phyloP scores from a whole-genome alignment of 2,329 filamentous ascomycete species.

The Colletotrichum tanaceti region DNA sequence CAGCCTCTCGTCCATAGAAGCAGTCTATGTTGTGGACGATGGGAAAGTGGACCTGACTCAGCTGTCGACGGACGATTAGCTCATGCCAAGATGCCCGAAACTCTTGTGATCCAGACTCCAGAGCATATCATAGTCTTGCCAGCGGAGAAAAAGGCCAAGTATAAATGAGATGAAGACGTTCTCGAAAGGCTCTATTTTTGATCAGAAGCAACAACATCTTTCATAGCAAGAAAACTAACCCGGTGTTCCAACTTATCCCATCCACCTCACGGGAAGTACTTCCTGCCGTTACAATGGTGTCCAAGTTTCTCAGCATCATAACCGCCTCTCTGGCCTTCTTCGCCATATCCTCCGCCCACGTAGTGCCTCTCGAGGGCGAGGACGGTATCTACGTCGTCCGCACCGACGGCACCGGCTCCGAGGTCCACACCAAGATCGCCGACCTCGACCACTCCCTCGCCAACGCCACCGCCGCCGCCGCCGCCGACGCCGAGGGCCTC shows the following conservation, averaged over 20 bases:
- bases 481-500: not conserved
- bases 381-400: slow-evolving; percentile 8
- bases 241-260: not conserved
- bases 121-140: no score
- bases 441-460: not conserved
- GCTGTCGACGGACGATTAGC: no score
- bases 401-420: not conserved
- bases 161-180: no score
- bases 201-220: not conserved
- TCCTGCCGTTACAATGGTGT: not conserved
- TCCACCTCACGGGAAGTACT: not conserved
- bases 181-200: no score
- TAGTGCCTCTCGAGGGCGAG: slow-evolving; percentile 3
- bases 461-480: not conserved
- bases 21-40: not conserved
- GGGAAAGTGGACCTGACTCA: no score
- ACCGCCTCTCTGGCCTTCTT: slow-evolving; percentile 7
- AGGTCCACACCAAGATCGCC: slow-evolving; percentile 21
- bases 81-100: no score
- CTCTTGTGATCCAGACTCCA: no score
- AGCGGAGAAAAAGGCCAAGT: no score
- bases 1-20: not conserved
- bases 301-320: slow-evolving; percentile 1
- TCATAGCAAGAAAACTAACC: not conserved
- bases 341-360: not conserved